Conservation (phyloP, 495 filamentous ascomycete genomes). For the Schizothecium vesticola region DNA sequence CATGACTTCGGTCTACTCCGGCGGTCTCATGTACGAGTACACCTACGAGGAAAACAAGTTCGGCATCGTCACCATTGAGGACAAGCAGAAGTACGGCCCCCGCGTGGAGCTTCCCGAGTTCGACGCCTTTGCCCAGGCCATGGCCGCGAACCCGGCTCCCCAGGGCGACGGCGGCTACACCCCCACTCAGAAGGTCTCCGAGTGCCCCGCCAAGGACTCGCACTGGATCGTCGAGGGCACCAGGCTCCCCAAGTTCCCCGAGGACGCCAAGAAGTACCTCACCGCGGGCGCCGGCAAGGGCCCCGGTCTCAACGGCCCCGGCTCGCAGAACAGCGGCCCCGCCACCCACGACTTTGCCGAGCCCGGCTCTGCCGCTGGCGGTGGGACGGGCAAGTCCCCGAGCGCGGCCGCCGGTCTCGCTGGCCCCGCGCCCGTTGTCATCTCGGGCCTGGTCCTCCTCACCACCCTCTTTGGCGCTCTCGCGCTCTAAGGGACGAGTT, state of each 20-base stretch:
- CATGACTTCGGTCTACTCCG: slow-evolving; percentile 93
- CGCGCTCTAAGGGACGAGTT: slow-evolving; percentile 43
- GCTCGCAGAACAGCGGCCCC: slow-evolving; percentile 50
- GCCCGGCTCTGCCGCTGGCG: slow-evolving; percentile 53
- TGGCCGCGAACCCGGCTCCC: slow-evolving; percentile 59
- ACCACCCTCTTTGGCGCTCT: slow-evolving; percentile 64
- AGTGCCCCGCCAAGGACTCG: slow-evolving; percentile 64
- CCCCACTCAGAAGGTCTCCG: slow-evolving; percentile 52
- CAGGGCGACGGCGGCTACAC: slow-evolving; percentile 74
- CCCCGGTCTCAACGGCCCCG: slow-evolving; percentile 63
- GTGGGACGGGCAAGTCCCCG: slow-evolving; percentile 21
- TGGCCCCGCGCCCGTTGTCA: slow-evolving; percentile 48
- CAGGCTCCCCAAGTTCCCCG: slow-evolving; percentile 71
- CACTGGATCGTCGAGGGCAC: slow-evolving; percentile 67
- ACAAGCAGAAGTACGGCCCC: slow-evolving; percentile 34
- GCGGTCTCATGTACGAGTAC: slow-evolving; percentile 97
- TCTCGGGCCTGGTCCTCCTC: slow-evolving; percentile 50
- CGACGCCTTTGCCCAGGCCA: slow-evolving; percentile 58
- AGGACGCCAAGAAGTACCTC: slow-evolving; percentile 60
- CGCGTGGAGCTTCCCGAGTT: slow-evolving; percentile 45
- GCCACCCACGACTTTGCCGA: slow-evolving; percentile 47
- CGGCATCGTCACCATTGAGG: slow-evolving; percentile 72
- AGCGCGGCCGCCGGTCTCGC: slow-evolving; percentile 39
- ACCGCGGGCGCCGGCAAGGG: slow-evolving; percentile 67
- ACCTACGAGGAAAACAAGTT: slow-evolving; percentile 70